phyloP scores from a whole-genome alignment of 139 green algal genomes.

The Mychonastes homosphaera region DNA sequence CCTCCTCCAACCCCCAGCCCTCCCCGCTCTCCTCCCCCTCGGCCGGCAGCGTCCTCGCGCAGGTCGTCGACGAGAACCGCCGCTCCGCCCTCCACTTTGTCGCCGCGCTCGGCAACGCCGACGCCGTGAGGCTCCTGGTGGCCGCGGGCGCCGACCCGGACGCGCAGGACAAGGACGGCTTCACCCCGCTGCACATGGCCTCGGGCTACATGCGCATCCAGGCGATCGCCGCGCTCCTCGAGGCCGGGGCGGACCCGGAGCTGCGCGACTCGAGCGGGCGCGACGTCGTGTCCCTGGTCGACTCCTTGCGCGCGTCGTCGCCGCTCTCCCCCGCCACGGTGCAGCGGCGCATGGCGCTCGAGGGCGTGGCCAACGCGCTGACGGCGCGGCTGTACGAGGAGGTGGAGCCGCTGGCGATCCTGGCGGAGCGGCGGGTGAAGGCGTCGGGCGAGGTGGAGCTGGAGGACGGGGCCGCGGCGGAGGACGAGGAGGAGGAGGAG shows the following conservation, averaged over 20 bases:
- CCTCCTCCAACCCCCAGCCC: not conserved
- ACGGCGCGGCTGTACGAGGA: slow-evolving; percentile 62
- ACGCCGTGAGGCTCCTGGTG: slow-evolving; percentile 46
- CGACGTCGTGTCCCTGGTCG: slow-evolving; percentile 54
- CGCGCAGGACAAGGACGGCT: slow-evolving; percentile 60
- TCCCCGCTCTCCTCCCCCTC: not conserved
- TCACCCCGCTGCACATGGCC: not conserved
- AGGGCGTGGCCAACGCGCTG: slow-evolving; percentile 56
- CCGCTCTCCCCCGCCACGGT: slow-evolving; percentile 41
- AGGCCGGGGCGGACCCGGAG: slow-evolving; percentile 53
- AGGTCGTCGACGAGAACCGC: slow-evolving; percentile 59
- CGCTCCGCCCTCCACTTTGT: slow-evolving; percentile 76
- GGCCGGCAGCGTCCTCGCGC: slow-evolving; percentile 46
- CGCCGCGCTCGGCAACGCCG: slow-evolving; percentile 45
- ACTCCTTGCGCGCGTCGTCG: slow-evolving; percentile 48
- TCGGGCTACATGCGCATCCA: slow-evolving; percentile 55
- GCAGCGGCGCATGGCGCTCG: slow-evolving; percentile 53
- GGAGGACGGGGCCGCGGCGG: no score
- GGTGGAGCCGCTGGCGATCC: slow-evolving; percentile 37
- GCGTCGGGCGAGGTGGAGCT: no score
- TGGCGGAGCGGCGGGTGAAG: slow-evolving; percentile 28
- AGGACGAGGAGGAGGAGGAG: slow-evolving; percentile 47
- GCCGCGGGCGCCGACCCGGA: slow-evolving; percentile 61
- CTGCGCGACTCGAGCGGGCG: slow-evolving; percentile 30
- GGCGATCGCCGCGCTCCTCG: slow-evolving; percentile 46